Conservation (phyloP, 148 eudicot species). For the Drosera capensis region DNA sequence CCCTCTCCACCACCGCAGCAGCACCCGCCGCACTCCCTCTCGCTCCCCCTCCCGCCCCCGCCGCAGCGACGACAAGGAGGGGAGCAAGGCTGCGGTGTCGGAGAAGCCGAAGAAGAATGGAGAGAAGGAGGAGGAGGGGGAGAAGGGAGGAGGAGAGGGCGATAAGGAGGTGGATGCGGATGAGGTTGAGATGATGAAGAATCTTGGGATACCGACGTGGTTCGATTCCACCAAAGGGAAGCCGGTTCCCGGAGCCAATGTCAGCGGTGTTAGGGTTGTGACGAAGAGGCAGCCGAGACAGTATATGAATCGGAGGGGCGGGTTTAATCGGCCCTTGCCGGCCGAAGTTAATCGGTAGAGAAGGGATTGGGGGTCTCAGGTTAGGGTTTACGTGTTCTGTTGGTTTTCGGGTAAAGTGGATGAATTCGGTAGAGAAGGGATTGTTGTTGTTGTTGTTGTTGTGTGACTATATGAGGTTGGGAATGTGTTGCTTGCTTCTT, state of each 20-base stretch:
- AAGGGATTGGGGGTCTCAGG: background rate
- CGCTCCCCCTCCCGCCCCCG: conserved; percentile 30
- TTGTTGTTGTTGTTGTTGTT: too few relatives aligned
- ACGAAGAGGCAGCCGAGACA: conserved; percentile 89
- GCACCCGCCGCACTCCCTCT: conserved; percentile 20
- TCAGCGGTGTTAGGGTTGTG: conserved; percentile 69
- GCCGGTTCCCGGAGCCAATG: conserved; percentile 74
- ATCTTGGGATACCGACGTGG: conserved; percentile 74
- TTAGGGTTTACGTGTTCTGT: too few relatives aligned
- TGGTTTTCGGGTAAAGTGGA: too few relatives aligned
- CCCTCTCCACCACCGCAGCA: conserved; percentile 29
- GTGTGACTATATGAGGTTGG: too few relatives aligned
- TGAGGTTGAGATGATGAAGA: conserved; percentile 94
- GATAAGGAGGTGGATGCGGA: conserved; percentile 30
- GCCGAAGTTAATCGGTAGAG: conserved; percentile 67
- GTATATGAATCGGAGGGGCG: conserved; percentile 96
- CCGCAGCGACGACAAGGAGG: conserved; percentile 21
- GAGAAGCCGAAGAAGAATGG: conserved; percentile 29
- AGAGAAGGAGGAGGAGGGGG: conserved; percentile 3
- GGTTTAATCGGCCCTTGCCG: conserved; percentile 93
- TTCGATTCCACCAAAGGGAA: conserved; percentile 92
- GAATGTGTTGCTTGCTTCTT: too few relatives aligned
- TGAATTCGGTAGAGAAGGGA: too few relatives aligned
- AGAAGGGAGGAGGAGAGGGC: conserved; percentile 10
- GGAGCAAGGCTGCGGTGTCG: conserved; percentile 19